These are phyloP conservation scores for Corymbia calophylla DNA, from an alignment of 441 rosid species.

Conservation along the genomic window DNA sequence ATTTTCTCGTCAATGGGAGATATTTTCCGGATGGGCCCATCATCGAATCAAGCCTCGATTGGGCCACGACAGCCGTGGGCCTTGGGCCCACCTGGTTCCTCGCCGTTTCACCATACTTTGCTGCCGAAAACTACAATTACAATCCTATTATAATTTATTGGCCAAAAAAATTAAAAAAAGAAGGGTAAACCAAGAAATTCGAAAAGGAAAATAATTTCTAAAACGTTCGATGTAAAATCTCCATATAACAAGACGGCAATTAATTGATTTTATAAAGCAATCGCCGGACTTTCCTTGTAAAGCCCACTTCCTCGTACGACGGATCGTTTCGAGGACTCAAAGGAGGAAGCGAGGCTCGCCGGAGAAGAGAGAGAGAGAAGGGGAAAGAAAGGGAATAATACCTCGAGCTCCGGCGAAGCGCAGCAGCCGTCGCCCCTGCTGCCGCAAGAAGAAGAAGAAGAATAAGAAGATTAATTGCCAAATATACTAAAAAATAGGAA, in stretches of 20 bases:
- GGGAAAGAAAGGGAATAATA: neutral
- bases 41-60: neutral
- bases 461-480: too few relatives aligned
- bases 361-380: neutral
- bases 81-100: neutral
- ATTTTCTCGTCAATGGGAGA: neutral
- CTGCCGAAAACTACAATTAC: neutral
- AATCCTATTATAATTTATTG: neutral
- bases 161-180: neutral
- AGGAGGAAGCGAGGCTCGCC: neutral
- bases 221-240: neutral
- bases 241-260: neutral
- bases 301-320: neutral
- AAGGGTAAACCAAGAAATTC: neutral
- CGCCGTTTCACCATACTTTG: neutral
- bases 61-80: neutral
- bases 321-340: neutral
- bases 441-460: too few relatives aligned
- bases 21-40: neutral
- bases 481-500: neutral
- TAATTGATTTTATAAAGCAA: neutral
- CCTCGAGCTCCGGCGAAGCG: conserved; percentile 39
- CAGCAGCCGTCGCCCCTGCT: conserved; percentile 19
- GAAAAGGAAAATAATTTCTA: neutral
- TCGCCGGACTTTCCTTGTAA: neutral